phyloP scores from a whole-genome alignment of 2,329 filamentous ascomycete genomes.

The Thielaviopsis populi region DNA sequence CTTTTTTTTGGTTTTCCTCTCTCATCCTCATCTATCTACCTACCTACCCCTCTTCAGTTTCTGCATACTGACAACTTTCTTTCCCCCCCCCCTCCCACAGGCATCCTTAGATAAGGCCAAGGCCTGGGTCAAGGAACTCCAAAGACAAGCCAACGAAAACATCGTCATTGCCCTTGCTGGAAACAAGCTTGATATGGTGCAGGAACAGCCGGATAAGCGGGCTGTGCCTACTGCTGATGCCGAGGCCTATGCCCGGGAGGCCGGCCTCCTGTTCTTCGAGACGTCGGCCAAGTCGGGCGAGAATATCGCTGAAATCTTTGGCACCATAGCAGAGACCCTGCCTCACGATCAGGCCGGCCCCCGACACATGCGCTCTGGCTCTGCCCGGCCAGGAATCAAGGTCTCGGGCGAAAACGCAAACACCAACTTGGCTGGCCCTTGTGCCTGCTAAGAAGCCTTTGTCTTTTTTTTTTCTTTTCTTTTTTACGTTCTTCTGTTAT shows the following conservation, averaged over 20 bases:
- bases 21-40: constrained; percentile 7
- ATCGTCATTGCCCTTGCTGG: constrained; percentile 97
- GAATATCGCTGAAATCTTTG: constrained; percentile 92
- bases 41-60: background rate
- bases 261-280: constrained; percentile 92
- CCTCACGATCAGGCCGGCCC: constrained; percentile 93
- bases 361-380: constrained; percentile 57
- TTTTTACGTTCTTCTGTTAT: background rate
- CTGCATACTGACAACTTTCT: background rate
- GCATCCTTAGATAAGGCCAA: constrained; percentile 97
- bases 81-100: constrained; percentile 32
- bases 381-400: constrained; percentile 41
- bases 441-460: constrained; percentile 34
- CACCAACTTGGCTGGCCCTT: constrained; percentile 41
- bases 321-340: constrained; percentile 92
- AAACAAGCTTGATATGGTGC: constrained; percentile 94
- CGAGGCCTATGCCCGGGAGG: constrained; percentile 87
- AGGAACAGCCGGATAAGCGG: constrained; percentile 87
- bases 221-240: constrained; percentile 80
- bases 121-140: constrained; percentile 96
- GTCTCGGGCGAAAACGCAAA: constrained; percentile 41
- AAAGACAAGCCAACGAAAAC: constrained; percentile 97
- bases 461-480: constrained; percentile 4
- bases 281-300: constrained; percentile 95
- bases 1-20: background rate